Percentiles rank a stretch among this genome's conserved stretches.
Conservation (phyloP, 768 basidiomycete species). For the Agaricus subrufescens region DNA sequence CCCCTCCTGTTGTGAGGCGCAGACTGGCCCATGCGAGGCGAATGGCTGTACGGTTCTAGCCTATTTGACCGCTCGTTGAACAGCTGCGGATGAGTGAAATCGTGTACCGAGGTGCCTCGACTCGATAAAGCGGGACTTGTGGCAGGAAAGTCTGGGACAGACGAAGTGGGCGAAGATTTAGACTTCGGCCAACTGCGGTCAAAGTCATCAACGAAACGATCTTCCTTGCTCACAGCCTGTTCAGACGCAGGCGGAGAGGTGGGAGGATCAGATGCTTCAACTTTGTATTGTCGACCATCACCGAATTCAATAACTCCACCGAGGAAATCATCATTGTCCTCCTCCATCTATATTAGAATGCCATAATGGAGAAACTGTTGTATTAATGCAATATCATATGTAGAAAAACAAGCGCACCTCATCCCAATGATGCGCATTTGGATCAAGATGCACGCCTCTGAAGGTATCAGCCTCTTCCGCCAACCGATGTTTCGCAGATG, state of each 20-base stretch:
- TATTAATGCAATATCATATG: background rate
- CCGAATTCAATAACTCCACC: constrained; percentile 92
- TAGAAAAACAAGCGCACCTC: constrained; percentile 58
- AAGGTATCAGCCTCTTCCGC: constrained; percentile 90
- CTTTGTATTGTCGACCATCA: constrained; percentile 89
- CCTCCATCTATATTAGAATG: constrained; percentile 60
- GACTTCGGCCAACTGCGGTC: constrained; percentile 95
- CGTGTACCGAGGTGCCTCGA: constrained; percentile 4
- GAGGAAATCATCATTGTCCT: constrained; percentile 89
- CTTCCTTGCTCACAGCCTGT: constrained; percentile 71
- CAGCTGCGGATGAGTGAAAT: constrained; percentile 33
- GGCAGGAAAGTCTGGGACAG: constrained; percentile 32
- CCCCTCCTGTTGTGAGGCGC: constrained; percentile 39
- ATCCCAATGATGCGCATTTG: constrained; percentile 96
- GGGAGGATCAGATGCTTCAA: constrained; percentile 46
- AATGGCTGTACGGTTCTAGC: constrained; percentile 73
- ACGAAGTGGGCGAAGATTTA: constrained; percentile 40
- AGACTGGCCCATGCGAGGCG: constrained; percentile 38
- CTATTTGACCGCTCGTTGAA: constrained; percentile 95
- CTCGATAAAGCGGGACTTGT: constrained; percentile 25
- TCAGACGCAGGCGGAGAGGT: constrained; percentile 19
- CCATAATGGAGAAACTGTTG: constrained; percentile 7
- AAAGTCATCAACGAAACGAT: constrained; percentile 90
- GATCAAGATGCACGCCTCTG: constrained; percentile 88
- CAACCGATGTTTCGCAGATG: constrained; percentile 49